Base-by-base conservation (phyloP, 169 alveolate species). In the Cryptosporidium muris region DNA sequence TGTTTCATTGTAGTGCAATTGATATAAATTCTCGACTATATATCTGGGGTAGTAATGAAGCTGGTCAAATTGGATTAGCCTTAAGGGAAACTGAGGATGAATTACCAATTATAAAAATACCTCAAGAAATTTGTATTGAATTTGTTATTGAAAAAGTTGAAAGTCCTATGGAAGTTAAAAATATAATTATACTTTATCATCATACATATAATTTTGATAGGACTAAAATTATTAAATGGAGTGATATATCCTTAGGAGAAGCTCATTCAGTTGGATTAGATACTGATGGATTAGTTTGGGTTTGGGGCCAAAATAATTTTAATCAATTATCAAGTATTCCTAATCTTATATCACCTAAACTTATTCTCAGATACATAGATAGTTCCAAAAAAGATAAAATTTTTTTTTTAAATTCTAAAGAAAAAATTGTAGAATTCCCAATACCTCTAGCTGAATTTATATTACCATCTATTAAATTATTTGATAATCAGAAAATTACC, bases 301-400 rank as follows among this genome's bases (percentile, higher is more conserved):
- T 74, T 14, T 74, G 85, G 85, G 85, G 85, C 1, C 85, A 74
- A 12, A 74, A 74, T 51, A 74, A 74, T 74, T 45, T 74, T 43
- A 58, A 74, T n/a, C 85, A 74, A 42, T 37, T 74, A 45, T 58
- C 85, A 43, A 54, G 16, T 45, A 60, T 74, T 34, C 85, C 85
- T 14, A 63, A 74, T 25, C 42, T 16, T 5, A 52, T 74, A 5
- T 36, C 43, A 11, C 12, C 48, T 9, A 63, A 74, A 42, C 25
- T 74, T 40, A 14, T 74, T n/a, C 14, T 58, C 3, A 60, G 45
- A 58, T 34, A 40, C 3, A 42, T 8, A 14, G 34, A 34, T 45
- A 40, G 52, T 58, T 48, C 51, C 4, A 68, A 54, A 2, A 45
- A 37, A 16, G 25, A 43, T 25, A 34, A 42, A 60, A 43, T 8